Evolutionary conservation across 352 stramenopile species (phyloP).

Genomic region (Phytophthora multivora): DNA sequence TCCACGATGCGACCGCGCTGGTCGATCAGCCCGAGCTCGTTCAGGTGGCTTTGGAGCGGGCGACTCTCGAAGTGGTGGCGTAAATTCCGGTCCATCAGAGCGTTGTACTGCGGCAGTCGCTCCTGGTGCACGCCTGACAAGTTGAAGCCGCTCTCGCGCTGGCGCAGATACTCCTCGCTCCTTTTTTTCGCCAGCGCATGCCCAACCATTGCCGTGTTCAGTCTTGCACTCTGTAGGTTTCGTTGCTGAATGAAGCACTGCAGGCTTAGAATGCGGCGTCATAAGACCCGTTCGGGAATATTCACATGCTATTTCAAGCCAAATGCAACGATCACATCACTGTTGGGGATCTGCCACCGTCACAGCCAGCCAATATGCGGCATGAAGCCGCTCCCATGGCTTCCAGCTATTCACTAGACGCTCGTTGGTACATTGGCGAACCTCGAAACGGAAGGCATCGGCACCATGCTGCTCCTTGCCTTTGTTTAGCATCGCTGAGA

Average conservation of each 20-base stretch:
- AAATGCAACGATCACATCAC: slow-evolving; percentile 6
- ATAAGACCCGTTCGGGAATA: slow-evolving; percentile 31
- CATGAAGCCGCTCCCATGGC: slow-evolving; percentile 56
- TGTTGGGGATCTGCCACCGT: slow-evolving; percentile 14
- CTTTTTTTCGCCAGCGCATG: slow-evolving; percentile 37
- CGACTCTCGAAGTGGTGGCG: slow-evolving; percentile 90
- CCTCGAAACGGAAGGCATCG: slow-evolving; percentile 37
- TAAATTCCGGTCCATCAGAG: slow-evolving; percentile 89
- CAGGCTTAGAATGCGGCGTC: not conserved
- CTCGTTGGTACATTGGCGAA: slow-evolving; percentile 48
- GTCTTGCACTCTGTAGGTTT: not conserved
- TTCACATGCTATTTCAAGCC: slow-evolving; percentile 30
- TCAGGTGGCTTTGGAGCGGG: slow-evolving; percentile 77
- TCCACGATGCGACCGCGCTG: slow-evolving; percentile 88
- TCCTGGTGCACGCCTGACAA: slow-evolving; percentile 66
- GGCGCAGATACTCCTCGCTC: slow-evolving; percentile 48
- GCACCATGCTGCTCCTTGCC: slow-evolving; percentile 1
- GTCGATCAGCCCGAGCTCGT: slow-evolving; percentile 86
- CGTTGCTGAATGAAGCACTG: slow-evolving; percentile 18
- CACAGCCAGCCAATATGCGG: slow-evolving; percentile 47
- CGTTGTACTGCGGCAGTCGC: slow-evolving; percentile 85
- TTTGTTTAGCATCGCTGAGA: slow-evolving; percentile 12
- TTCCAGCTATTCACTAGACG: slow-evolving; percentile 64
- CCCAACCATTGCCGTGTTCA: slow-evolving; percentile 18
- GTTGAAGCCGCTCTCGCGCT: slow-evolving; percentile 67